These are phyloP conservation scores for Gossypium armourianum DNA, from an alignment of 441 rosid species.

Conservation along the genomic window DNA sequence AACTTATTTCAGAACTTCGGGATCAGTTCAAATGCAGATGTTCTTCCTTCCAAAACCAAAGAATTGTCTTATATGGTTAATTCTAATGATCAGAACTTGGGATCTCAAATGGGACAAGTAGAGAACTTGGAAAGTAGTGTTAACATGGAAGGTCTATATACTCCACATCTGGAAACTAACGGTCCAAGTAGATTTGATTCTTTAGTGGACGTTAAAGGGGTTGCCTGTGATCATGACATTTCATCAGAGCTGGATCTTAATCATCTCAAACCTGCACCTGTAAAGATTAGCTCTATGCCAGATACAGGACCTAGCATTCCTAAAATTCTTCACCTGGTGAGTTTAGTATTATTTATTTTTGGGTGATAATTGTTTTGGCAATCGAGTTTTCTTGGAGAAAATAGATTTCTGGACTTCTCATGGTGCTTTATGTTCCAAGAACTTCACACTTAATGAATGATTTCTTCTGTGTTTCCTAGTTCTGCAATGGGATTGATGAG, in stretches of 20 bases:
- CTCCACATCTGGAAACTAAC: conserved; percentile 45
- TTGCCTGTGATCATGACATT: conserved; percentile 34
- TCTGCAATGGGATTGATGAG: conserved; percentile 54
- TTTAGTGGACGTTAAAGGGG: conserved; percentile 25
- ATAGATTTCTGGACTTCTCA: not conserved
- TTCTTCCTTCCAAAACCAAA: conserved; percentile 35
- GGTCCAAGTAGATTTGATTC: conserved; percentile 39
- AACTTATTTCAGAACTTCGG: conserved; percentile 55
- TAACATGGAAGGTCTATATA: conserved; percentile 39
- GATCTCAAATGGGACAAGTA: conserved; percentile 28
- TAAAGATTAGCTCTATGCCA: conserved; percentile 37
- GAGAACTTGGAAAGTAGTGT: conserved; percentile 43
- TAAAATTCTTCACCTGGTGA: conserved; percentile 82
- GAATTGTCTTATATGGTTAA: conserved; percentile 35
- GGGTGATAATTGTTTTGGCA: not conserved
- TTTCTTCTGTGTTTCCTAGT: conserved; percentile 32
- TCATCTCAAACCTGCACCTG: conserved; percentile 36
- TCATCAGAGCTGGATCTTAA: conserved; percentile 37
- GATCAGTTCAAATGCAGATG: conserved; percentile 40
- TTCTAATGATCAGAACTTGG: conserved; percentile 36
- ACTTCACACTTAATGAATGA: conserved; percentile 8
- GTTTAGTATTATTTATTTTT: conserved; percentile 19
- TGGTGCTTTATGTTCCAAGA: not conserved
- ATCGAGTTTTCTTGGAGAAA: conserved; percentile 7
- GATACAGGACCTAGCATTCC: conserved; percentile 82